Conservation (phyloP, 495 filamentous ascomycete genomes). For the Xylaria nigripes region DNA sequence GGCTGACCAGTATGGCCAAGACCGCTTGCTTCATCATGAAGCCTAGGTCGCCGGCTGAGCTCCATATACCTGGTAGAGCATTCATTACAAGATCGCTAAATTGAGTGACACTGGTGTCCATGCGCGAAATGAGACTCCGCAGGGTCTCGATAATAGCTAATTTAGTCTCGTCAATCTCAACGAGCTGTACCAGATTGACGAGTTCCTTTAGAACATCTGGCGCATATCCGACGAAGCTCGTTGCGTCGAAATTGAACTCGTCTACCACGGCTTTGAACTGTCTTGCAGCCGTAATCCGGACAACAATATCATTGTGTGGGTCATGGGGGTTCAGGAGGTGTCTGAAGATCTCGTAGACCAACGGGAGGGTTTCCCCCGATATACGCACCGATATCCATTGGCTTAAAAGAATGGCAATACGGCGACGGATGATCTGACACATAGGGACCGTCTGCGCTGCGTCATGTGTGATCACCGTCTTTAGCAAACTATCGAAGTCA, state of each 20-base stretch:
- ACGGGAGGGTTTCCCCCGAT: constrained; percentile 49
- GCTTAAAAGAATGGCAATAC: constrained; percentile 78
- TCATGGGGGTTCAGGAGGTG: constrained; percentile 75
- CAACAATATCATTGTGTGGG: constrained; percentile 77
- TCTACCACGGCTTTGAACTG: constrained; percentile 73
- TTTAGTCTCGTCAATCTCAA: constrained; percentile 78
- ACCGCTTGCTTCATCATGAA: constrained; percentile 83
- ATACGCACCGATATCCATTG: constrained; percentile 81
- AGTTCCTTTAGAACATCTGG: constrained; percentile 57
- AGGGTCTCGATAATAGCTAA: constrained; percentile 80
- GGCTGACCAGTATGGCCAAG: constrained; percentile 67
- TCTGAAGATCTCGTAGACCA: constrained; percentile 85
- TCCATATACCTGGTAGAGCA: constrained; percentile 78
- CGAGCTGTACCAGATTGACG: constrained; percentile 68
- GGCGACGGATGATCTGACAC: constrained; percentile 78
- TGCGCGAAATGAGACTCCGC: constrained; percentile 63
- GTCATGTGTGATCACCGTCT: constrained; percentile 65
- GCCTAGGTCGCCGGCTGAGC: constrained; percentile 68
- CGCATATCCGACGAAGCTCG: constrained; percentile 66
- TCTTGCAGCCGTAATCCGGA: constrained; percentile 81
- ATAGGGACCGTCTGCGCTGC: constrained; percentile 65
- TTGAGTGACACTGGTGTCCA: constrained; percentile 64
- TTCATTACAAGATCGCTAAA: constrained; percentile 75
- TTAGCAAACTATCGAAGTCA: constrained; percentile 75
- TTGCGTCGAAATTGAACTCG: constrained; percentile 68